Evolutionary conservation across 345 rosid genomes (phyloP).

Genomic region (Moringa oleifera): DNA sequence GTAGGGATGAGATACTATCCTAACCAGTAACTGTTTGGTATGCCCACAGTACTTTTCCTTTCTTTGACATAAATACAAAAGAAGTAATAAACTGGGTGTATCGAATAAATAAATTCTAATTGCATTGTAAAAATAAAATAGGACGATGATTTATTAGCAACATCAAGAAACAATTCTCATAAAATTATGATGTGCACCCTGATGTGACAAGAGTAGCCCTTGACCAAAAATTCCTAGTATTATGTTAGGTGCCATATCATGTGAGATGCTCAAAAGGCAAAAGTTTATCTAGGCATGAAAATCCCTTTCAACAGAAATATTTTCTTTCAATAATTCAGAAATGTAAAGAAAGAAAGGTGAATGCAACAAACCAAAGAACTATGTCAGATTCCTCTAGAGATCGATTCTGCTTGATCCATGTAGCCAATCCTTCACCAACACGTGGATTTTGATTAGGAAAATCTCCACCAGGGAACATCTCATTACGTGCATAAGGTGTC

Average conservation of each 20-base stretch:
- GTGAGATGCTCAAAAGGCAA: not conserved
- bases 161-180: not conserved
- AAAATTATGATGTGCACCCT: not conserved
- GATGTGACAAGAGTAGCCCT: too few relatives aligned
- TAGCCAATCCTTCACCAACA: slow-evolving; percentile 72
- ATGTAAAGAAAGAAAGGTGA: not conserved
- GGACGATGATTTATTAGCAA: not conserved
- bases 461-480: slow-evolving; percentile 89
- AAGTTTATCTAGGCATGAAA: not conserved
- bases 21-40: too few relatives aligned
- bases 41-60: too few relatives aligned
- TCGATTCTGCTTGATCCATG: slow-evolving; percentile 85
- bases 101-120: too few relatives aligned
- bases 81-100: too few relatives aligned
- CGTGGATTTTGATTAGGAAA: slow-evolving; percentile 94
- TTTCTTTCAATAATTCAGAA: not conserved
- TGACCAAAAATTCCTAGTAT: too few relatives aligned
- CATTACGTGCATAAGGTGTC: slow-evolving; percentile 55
- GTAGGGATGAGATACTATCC: too few relatives aligned
- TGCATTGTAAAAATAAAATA: not conserved
- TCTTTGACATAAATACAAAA: too few relatives aligned
- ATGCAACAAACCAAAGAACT: slow-evolving; percentile 66
- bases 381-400: slow-evolving; percentile 72
- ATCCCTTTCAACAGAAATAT: not conserved
- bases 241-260: too few relatives aligned